These are phyloP conservation scores for Neopestalotiopsis sp. DNA, from an alignment of 2,329 filamentous ascomycete species.

Conservation along the genomic window DNA sequence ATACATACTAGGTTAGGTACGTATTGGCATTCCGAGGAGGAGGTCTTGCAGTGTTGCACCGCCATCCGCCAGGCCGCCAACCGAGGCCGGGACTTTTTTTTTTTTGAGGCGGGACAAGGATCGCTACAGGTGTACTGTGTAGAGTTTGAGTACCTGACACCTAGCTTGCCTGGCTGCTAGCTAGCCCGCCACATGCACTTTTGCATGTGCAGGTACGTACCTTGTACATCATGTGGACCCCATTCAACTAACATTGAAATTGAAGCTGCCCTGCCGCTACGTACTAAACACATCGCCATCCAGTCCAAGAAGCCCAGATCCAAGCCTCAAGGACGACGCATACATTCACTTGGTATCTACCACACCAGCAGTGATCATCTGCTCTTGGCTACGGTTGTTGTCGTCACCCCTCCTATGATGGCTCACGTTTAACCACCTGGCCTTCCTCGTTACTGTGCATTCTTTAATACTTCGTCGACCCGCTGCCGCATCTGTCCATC, in stretches of 20 bases:
- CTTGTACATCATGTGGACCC: neutral
- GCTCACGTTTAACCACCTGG: neutral
- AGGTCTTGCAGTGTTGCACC: too few species aligned
- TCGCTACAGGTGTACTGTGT: too few species aligned
- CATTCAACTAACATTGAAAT: neutral
- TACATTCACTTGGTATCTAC: neutral
- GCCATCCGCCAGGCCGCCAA: too few species aligned
- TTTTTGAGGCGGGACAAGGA: too few species aligned
- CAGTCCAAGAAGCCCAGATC: neutral
- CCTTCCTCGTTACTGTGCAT: neutral
- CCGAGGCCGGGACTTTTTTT: too few species aligned
- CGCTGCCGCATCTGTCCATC: neutral
- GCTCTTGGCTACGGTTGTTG: neutral
- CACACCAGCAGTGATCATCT: neutral
- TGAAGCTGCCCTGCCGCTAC: neutral
- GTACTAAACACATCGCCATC: slow-evolving; percentile 3
- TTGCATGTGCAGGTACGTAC: neutral
- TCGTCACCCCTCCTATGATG: slow-evolving; percentile 1
- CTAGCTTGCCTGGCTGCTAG: neutral
- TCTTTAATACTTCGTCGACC: neutral
- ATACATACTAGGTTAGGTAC: too few species aligned
- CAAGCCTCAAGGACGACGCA: neutral
- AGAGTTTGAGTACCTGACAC: neutral
- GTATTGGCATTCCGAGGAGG: too few species aligned
- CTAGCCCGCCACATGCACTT: neutral